Evolutionary conservation across 2,329 filamentous ascomycete species (phyloP), one percentile per base, ranked within the genome.

Genomic region (Coleophoma cylindrospora): DNA sequence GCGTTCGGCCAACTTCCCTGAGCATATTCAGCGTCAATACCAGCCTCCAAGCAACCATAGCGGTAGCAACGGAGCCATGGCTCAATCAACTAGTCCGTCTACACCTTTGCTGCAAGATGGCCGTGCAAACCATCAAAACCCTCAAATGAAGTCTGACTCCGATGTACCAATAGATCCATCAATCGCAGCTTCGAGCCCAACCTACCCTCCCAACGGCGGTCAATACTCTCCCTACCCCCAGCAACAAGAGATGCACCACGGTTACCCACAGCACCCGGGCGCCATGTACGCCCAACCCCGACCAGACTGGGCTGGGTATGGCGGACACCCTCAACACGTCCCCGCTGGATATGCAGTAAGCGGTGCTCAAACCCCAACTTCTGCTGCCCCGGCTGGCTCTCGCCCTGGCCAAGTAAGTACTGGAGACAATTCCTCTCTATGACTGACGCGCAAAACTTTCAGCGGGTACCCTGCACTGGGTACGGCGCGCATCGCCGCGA

Each of bases 131-230:
- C 83, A 87, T 85, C 86, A 85, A 76, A 79, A 81, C 75, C 77
- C 80, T 70, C 78, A 83, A 79, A 80, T 86, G 75, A 91, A 90
- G 74, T 95, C 91, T 96, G 89, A 96, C 90, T 82, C 81, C 82
- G 86, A 90, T 84, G 84, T 95, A 78, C 90, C 90, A 86, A 91
- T 95, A 96, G 92, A 96, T 95, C 91, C 91, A 66, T 95, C 91
- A 71, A 96, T 96, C 70, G 88, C 91, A 71, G 86, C 89, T 64
- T 88, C 90, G 67, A 96, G 90, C 79, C 91, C 92, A 54, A 91
- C 89, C 64, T 96, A 95, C 69, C 81, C 89, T 62, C 87, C 90
- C 57, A 81, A 83, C 57, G 55, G 51, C 64, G 75, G 78, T 55
- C 84, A 87, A 68, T 95, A 95, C 71, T 92, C 91, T 61, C 89